Evolutionary conservation across 768 basidiomycete genomes (phyloP).

Genomic region (Paxillus rubicundulus): DNA sequence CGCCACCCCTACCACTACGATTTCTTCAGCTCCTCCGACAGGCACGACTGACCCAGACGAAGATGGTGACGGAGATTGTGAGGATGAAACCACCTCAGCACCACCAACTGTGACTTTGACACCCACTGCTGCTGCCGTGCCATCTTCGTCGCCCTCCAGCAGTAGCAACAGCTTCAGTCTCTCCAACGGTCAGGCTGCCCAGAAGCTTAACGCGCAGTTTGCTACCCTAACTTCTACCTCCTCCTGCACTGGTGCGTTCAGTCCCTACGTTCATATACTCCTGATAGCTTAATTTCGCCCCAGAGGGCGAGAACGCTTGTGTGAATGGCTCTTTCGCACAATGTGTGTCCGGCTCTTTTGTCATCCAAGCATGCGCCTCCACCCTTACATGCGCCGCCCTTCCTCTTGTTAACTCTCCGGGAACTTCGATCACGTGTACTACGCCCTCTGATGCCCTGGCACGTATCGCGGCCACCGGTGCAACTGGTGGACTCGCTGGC

Average conservation of each 20-base stretch:
- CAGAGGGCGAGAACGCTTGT: slow-evolving; percentile 45
- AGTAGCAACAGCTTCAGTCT: slow-evolving; percentile 14
- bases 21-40: slow-evolving; percentile 3
- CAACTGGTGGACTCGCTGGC: slow-evolving; percentile 44
- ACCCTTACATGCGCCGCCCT: slow-evolving; percentile 45
- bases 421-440: slow-evolving; percentile 52
- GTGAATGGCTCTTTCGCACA: slow-evolving; percentile 50
- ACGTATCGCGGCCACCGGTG: slow-evolving; percentile 44
- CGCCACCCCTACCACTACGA: background rate
- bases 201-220: slow-evolving; percentile 53
- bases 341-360: slow-evolving; percentile 45
- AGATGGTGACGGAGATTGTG: slow-evolving; percentile 1
- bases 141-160: slow-evolving; percentile 8
- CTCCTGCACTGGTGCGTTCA: slow-evolving; percentile 38
- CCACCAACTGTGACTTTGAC: background rate
- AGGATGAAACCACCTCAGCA: background rate
- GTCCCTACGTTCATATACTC: slow-evolving; percentile 16
- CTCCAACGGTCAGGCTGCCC: slow-evolving; percentile 48
- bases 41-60: slow-evolving; percentile 3
- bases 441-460: slow-evolving; percentile 44
- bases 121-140: background rate
- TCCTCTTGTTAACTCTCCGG: slow-evolving; percentile 52
- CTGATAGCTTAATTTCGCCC: slow-evolving; percentile 22
- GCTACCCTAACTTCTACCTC: slow-evolving; percentile 43
- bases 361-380: slow-evolving; percentile 28